A percentile compares a stretch with the other conserved stretches of the same genome.
Conservation (phyloP, 176 grass and related monocot species). For the Carex kokanica region DNA sequence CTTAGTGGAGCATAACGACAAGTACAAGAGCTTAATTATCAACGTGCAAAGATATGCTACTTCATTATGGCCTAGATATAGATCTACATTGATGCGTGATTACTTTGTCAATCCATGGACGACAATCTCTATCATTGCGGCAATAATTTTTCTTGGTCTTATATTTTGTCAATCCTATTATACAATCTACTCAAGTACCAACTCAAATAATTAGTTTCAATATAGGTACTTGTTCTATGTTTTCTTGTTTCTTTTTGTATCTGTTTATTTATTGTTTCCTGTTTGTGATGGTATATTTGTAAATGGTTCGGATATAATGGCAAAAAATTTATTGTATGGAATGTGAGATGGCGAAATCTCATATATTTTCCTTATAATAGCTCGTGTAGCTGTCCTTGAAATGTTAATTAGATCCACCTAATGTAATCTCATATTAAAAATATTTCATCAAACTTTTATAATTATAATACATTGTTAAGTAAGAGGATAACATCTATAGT, state of each 20-base stretch:
- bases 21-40: constrained; percentile 6
- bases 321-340: too few relatives aligned
- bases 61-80: neutral
- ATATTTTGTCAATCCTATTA: constrained; percentile 16
- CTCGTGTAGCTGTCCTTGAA: too few relatives aligned
- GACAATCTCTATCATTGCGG: constrained; percentile 16
- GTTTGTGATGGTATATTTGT: neutral
- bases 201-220: neutral
- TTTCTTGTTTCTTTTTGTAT: neutral
- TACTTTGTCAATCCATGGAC: constrained; percentile 47
- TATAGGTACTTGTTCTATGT: neutral
- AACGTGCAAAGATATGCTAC: constrained; percentile 22
- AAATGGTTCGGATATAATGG: neutral
- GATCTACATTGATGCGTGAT: constrained; percentile 17
- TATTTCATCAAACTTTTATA: too few relatives aligned
- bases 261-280: neutral
- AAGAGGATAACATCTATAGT: too few relatives aligned
- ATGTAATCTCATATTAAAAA: too few relatives aligned
- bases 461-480: too few relatives aligned
- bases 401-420: too few relatives aligned
- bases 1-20: neutral
- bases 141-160: neutral
- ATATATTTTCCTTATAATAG: too few relatives aligned
- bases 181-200: neutral
- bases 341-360: too few relatives aligned